A percentile compares a stretch with the other conserved stretches of the same genome.
These are phyloP conservation scores for Collybiopsis confluens DNA, from an alignment of 768 basidiomycete species.

Conservation along the genomic window DNA sequence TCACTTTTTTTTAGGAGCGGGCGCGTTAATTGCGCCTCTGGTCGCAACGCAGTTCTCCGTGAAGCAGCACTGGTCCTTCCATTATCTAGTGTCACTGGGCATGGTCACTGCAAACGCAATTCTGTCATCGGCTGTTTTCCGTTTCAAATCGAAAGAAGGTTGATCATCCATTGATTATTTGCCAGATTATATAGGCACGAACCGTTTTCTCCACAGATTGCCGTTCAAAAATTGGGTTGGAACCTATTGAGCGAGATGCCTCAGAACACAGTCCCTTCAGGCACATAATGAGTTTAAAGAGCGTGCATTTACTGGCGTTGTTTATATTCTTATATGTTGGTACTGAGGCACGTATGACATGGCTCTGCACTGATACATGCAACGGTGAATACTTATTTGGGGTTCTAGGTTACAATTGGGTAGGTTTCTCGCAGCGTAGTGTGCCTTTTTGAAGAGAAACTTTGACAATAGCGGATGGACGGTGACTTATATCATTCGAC, in stretches of 20 bases:
- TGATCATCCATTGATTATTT: slow-evolving; percentile 1
- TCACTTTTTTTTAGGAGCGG: slow-evolving; percentile 40
- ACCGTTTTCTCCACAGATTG: not conserved
- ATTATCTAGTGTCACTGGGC: slow-evolving; percentile 68
- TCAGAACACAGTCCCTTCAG: slow-evolving; percentile 14
- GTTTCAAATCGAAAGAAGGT: slow-evolving; percentile 71
- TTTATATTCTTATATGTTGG: slow-evolving; percentile 40
- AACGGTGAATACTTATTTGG: slow-evolving; percentile 1
- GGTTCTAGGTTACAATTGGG: slow-evolving; percentile 5
- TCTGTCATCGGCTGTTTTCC: slow-evolving; percentile 55
- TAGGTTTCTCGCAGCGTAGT: not conserved
- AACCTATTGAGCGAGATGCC: not conserved
- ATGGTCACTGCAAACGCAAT: slow-evolving; percentile 56
- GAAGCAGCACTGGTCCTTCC: slow-evolving; percentile 65
- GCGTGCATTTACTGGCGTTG: slow-evolving; percentile 32
- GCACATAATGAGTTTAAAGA: slow-evolving; percentile 28
- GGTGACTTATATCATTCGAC: slow-evolving; percentile 50
- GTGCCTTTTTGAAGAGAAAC: not conserved
- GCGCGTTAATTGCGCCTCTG: slow-evolving; percentile 67
- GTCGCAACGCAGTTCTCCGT: slow-evolving; percentile 79
- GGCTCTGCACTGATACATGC: slow-evolving; percentile 15
- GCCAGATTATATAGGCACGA: not conserved
- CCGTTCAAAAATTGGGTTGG: slow-evolving; percentile 1
- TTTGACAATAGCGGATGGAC: slow-evolving; percentile 52
- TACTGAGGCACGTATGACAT: slow-evolving; percentile 35